These are phyloP conservation scores for Rhytidhysteron rufulum DNA, from an alignment of 2,329 filamentous ascomycete genomes.

Conservation along the genomic window DNA sequence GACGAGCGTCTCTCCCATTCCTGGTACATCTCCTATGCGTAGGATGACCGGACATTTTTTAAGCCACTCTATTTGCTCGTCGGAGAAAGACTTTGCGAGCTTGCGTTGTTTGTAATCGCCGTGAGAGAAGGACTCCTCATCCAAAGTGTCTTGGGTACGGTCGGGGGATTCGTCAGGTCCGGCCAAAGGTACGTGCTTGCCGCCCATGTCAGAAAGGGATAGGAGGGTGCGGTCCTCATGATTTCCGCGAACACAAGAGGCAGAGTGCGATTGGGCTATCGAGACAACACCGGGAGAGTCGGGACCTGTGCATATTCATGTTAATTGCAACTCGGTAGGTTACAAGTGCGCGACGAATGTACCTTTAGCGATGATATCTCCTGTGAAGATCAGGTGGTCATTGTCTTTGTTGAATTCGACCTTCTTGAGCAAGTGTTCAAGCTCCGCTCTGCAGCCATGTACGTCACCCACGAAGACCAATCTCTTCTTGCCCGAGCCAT, in stretches of 20 bases:
- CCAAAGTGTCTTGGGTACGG: slow-evolving; percentile 23
- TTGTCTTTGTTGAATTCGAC: slow-evolving; percentile 57
- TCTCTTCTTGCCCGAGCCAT: slow-evolving; percentile 49
- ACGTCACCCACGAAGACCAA: slow-evolving; percentile 87
- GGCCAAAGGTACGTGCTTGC: slow-evolving; percentile 14
- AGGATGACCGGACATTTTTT: slow-evolving; percentile 73
- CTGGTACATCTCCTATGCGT: slow-evolving; percentile 59
- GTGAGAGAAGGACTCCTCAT: slow-evolving; percentile 28
- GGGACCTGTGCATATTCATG: slow-evolving; percentile 50
- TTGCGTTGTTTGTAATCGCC: slow-evolving; percentile 42
- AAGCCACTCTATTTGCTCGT: slow-evolving; percentile 66
- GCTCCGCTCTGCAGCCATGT: slow-evolving; percentile 74
- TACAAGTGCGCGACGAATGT: neutral
- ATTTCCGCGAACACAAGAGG: slow-evolving; percentile 84
- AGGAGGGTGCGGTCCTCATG: slow-evolving; percentile 86
- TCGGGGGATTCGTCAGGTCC: slow-evolving; percentile 29
- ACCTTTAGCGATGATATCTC: slow-evolving; percentile 64
- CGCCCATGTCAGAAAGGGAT: slow-evolving; percentile 48
- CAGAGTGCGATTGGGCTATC: slow-evolving; percentile 67
- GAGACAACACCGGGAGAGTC: slow-evolving; percentile 75
- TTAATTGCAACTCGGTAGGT: slow-evolving; percentile 4
- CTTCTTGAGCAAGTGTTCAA: slow-evolving; percentile 59
- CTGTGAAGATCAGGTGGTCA: slow-evolving; percentile 44
- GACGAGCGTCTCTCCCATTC: slow-evolving; percentile 63
- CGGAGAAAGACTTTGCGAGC: slow-evolving; percentile 54